Base-by-base conservation (phyloP, 768 basidiomycete genomes). In the Phanerochaete sordida region DNA sequence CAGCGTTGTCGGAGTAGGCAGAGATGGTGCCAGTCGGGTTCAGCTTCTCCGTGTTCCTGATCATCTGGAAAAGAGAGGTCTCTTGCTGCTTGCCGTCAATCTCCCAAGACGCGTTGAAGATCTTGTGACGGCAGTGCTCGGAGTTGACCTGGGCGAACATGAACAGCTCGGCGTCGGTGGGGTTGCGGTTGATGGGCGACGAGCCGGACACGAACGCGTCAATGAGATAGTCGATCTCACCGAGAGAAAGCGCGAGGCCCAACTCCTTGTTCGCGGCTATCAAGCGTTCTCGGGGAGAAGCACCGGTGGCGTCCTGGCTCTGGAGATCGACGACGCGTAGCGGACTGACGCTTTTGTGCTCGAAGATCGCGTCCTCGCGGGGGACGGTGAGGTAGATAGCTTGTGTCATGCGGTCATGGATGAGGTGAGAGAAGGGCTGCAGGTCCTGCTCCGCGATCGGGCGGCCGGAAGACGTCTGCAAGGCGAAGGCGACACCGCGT, bases 61-160 rank as follows among this genome's bases (percentile, higher is more conserved):
- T 98, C 95, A 99, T 98, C 65, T 89, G 85, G 76, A 99, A 99
- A 23, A 98, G 84, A 3, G 93, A 91, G 47, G 77, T 76, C 59
- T 89, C 82, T 66, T 85, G 78, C 12, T 78, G 67, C 43, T 78
- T 67, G 1, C 81, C 88, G 67, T 98, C 90, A 64, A 99, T 84
- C 12, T 86, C 91, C 97, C 97, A 99, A 16, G 90, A 82, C 0
- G 97, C 95, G 70, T 99, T 99, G 81, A 98, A 99, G 66, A 98
- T 98, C 76, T 99, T 99, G 81, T 99, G 97, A 33, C 97, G 83
- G 73, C 97, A 99, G 70, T 98, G 97, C 73, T 99, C 97, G n/a
- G 95, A 98, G 76, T 99, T 99, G 72, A 99, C 96, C 70, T 99
- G 97, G 2, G 97, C 96, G 73, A 98, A 99, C 97, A 98, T 99